These are phyloP conservation scores for Neurospora sp. DNA, from an alignment of 495 filamentous ascomycete genomes.

Conservation along the genomic window DNA sequence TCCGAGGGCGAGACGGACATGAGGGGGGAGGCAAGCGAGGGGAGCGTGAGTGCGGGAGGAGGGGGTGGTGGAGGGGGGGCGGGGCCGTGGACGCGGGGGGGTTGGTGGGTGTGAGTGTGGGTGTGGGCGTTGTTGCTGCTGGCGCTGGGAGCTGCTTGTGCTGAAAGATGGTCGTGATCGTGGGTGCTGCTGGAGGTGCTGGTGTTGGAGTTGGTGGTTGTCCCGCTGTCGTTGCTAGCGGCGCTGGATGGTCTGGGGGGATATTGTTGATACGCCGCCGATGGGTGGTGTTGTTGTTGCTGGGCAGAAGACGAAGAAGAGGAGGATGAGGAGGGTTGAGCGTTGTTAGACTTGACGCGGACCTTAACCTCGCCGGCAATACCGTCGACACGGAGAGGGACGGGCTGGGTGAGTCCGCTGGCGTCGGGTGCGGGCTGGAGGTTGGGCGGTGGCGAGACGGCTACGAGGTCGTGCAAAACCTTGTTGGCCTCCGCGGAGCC, in stretches of 20 bases:
- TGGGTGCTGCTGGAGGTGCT: not conserved
- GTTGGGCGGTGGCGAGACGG: slow-evolving; percentile 20
- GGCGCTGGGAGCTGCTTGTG: not conserved
- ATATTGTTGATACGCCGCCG: not conserved
- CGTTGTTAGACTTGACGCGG: slow-evolving; percentile 12
- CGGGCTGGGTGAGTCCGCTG: slow-evolving; percentile 2
- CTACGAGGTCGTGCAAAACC: slow-evolving; percentile 54
- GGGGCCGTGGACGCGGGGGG: not conserved
- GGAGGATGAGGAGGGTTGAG: not conserved
- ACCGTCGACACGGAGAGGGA: slow-evolving; percentile 32
- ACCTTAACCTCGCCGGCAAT: slow-evolving; percentile 36
- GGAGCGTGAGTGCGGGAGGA: slow-evolving; percentile 2
- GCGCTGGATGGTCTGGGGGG: not conserved
- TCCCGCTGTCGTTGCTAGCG: not conserved
- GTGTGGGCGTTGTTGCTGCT: not conserved
- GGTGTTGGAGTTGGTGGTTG: not conserved
- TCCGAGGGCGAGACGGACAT: not conserved
- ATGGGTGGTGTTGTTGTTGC: not conserved
- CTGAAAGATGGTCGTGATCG: not conserved
- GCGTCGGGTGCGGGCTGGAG: slow-evolving; percentile 6
- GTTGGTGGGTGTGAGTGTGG: not conserved
- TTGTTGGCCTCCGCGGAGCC: slow-evolving; percentile 71
- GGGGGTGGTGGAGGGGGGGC: not conserved
- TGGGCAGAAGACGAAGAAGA: not conserved
- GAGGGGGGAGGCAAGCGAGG: slow-evolving; percentile 6